Base-by-base conservation (phyloP, 805 yeast genomes). In the Ogataea allantospora region DNA sequence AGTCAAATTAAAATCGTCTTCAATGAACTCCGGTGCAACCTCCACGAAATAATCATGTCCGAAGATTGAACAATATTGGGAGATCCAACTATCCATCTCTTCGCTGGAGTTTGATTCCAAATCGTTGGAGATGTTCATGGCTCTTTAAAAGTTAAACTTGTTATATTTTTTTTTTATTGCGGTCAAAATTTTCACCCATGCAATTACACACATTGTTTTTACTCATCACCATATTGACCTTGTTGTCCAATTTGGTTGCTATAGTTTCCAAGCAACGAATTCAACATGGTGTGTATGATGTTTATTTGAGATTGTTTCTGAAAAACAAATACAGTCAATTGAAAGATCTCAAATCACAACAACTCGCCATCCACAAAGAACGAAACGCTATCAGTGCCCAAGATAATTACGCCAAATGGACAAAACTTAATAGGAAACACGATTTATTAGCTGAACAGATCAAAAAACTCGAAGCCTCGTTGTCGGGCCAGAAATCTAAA, bases 401-500 rank as follows among this genome's bases (percentile, higher is more conserved):
- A 60, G 97, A 93, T 58, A 80, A 93, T 53, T 93, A 91, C 60
- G 96, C 97, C 19, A 81, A 77, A 54, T 93, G 98, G 98, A 95
- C 97, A 1, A 88, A 88, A 58, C 69, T 89, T 45, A 89, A 88
- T 54, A 74, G 99, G 33, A 74, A 71, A 50, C 65, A 72, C 41
- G 88, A 82, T 47, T 71, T 73, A 42, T 54, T 85, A 33, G 68
- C 70, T 29, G 67, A 61, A 11, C 78, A 83, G 43, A 64, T 83
- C 28, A 72, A 68, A 12, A 40, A 50, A 7, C 48, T 75, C 30
- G 71, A 68, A 35, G 56, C 61, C 27, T 51, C 59, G 8, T 53
- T 82, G 10, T 53, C 66, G 5, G 28, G 55, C 7, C 56, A 65
- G 23, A 68, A 70, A 42, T 50, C 62, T 6, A 35, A 35, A 6